phyloP scores from a whole-genome alignment of 176 grass and related monocot genomes.

The Musa itinerans region DNA sequence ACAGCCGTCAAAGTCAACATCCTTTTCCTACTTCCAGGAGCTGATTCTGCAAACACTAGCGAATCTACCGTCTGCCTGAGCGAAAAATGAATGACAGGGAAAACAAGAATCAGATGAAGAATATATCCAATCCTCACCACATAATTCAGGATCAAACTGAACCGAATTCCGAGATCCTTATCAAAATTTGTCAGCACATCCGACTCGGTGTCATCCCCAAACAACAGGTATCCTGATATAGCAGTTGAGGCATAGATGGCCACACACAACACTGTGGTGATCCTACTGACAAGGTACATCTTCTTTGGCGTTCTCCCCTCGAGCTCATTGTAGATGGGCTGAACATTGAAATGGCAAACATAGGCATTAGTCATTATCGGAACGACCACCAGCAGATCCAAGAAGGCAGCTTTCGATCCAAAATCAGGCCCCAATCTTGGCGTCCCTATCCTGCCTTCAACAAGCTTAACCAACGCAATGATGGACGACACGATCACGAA shows the following conservation, averaged over 20 bases:
- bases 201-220: conserved; percentile 67
- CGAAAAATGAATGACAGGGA: conserved; percentile 93
- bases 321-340: conserved; percentile 94
- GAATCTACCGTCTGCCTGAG: conserved; percentile 88
- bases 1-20: conserved; percentile 56
- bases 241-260: conserved; percentile 65
- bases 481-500: conserved; percentile 65
- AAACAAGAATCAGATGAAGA: conserved; percentile 83
- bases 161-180: conserved; percentile 83
- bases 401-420: conserved; percentile 47
- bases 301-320: conserved; percentile 68
- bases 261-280: conserved; percentile 59
- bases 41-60: conserved; percentile 41
- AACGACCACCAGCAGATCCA: conserved; percentile 79
- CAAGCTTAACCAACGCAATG: conserved; percentile 64
- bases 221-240: conserved; percentile 76
- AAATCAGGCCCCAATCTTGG: conserved; percentile 92
- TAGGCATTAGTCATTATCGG: conserved; percentile 96
- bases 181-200: conserved; percentile 98
- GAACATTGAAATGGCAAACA: conserved; percentile 87
- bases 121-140: conserved; percentile 90
- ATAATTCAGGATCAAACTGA: conserved; percentile 79
- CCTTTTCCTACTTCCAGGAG: conserved; percentile 49
- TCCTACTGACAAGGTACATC: conserved; percentile 73
- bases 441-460: conserved; percentile 39